A percentile compares a stretch with the other conserved stretches of the same genome.
phyloP scores from a whole-genome alignment of 345 rosid species.

The Conringia planisiliqua region DNA sequence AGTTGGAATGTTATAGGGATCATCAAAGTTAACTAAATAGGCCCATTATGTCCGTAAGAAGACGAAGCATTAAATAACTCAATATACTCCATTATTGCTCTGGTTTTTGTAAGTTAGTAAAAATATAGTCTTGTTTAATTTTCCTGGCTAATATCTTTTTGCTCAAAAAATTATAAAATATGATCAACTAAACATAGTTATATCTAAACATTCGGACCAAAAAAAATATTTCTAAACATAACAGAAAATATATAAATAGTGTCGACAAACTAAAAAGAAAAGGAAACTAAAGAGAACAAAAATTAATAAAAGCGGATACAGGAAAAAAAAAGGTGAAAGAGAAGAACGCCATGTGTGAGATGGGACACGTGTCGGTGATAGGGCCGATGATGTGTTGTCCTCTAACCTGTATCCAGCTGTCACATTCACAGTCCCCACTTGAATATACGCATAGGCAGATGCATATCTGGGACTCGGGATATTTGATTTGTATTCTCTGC shows the following conservation, averaged over 20 bases:
- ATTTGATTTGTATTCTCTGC: neutral
- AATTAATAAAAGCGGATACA: neutral
- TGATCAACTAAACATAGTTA: neutral
- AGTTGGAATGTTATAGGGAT: constrained; percentile 25
- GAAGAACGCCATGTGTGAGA: constrained; percentile 32
- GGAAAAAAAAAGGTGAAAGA: neutral
- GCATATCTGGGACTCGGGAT: constrained; percentile 9
- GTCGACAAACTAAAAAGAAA: neutral
- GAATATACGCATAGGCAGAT: neutral
- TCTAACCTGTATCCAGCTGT: constrained; percentile 32
- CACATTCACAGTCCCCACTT: constrained; percentile 27
- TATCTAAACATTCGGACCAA: neutral
- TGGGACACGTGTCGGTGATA: constrained; percentile 33
- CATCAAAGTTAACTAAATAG: constrained; percentile 5
- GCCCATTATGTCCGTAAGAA: constrained; percentile 15
- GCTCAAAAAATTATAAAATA: too few species aligned
- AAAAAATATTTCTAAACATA: neutral
- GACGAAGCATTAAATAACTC: neutral
- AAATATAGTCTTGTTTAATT: neutral
- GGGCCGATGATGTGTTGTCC: constrained; percentile 32
- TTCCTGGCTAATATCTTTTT: neutral
- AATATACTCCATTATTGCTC: neutral
- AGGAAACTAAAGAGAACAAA: neutral
- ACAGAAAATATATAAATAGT: neutral
- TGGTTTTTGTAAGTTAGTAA: neutral